Base-by-base conservation (phyloP, 192 early-diverging fungal genomes). In the Rhizophagus clarus region DNA sequence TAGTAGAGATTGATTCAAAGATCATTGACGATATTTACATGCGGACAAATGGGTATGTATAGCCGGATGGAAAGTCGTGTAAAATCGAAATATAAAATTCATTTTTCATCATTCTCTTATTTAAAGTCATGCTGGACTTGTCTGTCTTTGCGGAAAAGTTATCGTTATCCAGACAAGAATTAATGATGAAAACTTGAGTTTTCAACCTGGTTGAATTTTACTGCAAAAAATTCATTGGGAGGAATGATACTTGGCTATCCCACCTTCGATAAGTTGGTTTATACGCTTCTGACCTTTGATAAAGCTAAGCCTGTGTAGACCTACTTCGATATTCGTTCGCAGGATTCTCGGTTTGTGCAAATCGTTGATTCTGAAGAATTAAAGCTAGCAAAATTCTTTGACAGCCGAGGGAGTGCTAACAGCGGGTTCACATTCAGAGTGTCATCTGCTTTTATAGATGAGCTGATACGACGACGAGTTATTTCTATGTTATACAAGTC, bases 1-100 rank as follows among this genome's bases (percentile, higher is more conserved):
- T 47, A 1, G 47, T 80, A 22, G 67, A n/a, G 1, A 81, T 83
- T 51, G 83, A 77, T 29, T 10, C 45, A 37, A 37, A 71, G n/a
- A 66, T 83, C 40, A 68, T 83, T 40, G 61, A 81, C 10, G 76
- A 79, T 60, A 83, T 83, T 40, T 83, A 80, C 60, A 10, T 4
- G 11, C 49, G 68, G 63, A 72, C 83, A 14, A 81, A 77, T 75
- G 80, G 82, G 80, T 83, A 77, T 72, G 75, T 76, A 56, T 76
- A 76, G 45, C 56, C 40, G 60, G 62, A 34, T 17, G 14, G 61
- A 49, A n/a, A 49, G 14, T 62, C 34, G 32, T 56, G 2, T 61
- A 14, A 3, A 60, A 67, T 70, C n/a, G 69, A 80, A 67, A 73
- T 75, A 34, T 75, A 11, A 37, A 26, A 37, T 60, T 68, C 26